Evolutionary conservation across 345 rosid species (phyloP).

Genomic region (Salix arbutifolia): DNA sequence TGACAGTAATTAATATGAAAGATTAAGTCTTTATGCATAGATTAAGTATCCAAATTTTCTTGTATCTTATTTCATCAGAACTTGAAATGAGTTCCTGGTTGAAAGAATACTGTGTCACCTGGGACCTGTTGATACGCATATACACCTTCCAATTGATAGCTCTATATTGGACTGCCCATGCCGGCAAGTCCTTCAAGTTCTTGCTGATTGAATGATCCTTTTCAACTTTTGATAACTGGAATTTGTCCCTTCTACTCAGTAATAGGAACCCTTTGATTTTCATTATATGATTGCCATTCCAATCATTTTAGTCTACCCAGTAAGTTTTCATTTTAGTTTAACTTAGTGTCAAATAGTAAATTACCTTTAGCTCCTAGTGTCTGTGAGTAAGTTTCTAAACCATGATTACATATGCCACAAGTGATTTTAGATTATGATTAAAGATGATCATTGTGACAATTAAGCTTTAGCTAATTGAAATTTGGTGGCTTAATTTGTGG

Average conservation of each 20-base stretch:
- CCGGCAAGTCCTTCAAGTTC: slow-evolving; percentile 6
- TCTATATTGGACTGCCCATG: slow-evolving; percentile 16
- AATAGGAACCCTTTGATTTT: background rate
- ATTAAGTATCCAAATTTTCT: background rate
- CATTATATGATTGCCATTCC: background rate
- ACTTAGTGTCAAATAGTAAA: background rate
- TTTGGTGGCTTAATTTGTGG: background rate
- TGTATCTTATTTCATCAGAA: background rate
- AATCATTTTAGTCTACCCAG: background rate
- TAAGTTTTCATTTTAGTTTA: background rate
- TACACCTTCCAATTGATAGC: background rate
- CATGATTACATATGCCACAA: background rate
- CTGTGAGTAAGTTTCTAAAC: background rate
- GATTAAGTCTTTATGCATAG: background rate
- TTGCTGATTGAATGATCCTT: background rate
- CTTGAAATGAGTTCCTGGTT: background rate
- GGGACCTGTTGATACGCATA: background rate
- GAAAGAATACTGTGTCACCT: background rate
- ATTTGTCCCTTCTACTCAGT: background rate
- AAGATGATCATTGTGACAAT: background rate
- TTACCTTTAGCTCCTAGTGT: background rate
- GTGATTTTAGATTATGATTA: background rate
- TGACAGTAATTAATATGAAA: background rate
- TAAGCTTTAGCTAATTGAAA: background rate
- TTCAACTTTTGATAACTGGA: background rate